Conservation (phyloP, 148 eudicot genomes). For the Chenopodium album region DNA sequence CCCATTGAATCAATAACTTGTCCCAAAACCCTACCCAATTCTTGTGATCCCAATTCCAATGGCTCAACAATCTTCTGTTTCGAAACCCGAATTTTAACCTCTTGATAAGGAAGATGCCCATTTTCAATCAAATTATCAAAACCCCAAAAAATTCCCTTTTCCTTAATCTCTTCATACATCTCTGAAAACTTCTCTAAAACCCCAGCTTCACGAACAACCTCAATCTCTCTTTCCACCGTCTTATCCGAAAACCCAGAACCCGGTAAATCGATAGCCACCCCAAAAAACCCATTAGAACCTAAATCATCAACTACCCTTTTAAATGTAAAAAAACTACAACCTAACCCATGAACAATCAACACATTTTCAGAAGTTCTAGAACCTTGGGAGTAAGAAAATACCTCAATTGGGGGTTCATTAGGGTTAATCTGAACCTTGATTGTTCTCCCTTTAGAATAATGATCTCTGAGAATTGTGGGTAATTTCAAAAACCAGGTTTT, state of each 20-base stretch:
- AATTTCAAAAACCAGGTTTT: slow-evolving; percentile 76
- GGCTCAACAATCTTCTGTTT: slow-evolving; percentile 44
- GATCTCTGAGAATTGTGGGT: slow-evolving; percentile 54
- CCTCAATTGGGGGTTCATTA: slow-evolving; percentile 49
- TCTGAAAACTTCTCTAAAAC: slow-evolving; percentile 52
- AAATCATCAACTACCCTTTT: slow-evolving; percentile 45
- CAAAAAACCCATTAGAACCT: slow-evolving; percentile 49
- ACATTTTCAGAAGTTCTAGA: slow-evolving; percentile 39
- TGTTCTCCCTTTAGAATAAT: slow-evolving; percentile 61
- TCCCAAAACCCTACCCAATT: slow-evolving; percentile 70
- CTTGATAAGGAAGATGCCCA: slow-evolving; percentile 63
- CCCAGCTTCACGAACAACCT: slow-evolving; percentile 34
- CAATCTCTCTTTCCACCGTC: slow-evolving; percentile 45
- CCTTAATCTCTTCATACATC: slow-evolving; percentile 65
- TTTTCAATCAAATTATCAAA: slow-evolving; percentile 85
- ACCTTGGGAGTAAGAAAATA: slow-evolving; percentile 67
- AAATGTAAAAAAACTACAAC: slow-evolving; percentile 73
- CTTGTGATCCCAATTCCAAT: slow-evolving; percentile 59
- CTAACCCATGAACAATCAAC: slow-evolving; percentile 76
- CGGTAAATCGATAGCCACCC: slow-evolving; percentile 70
- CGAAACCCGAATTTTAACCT: slow-evolving; percentile 36
- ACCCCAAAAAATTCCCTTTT: slow-evolving; percentile 90
- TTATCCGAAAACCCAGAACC: slow-evolving; percentile 96
- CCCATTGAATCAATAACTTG: slow-evolving; percentile 72
- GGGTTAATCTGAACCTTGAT: slow-evolving; percentile 60